These are phyloP conservation scores for Podospora pseudopauciseta DNA, from an alignment of 495 filamentous ascomycete genomes.

Conservation along the genomic window DNA sequence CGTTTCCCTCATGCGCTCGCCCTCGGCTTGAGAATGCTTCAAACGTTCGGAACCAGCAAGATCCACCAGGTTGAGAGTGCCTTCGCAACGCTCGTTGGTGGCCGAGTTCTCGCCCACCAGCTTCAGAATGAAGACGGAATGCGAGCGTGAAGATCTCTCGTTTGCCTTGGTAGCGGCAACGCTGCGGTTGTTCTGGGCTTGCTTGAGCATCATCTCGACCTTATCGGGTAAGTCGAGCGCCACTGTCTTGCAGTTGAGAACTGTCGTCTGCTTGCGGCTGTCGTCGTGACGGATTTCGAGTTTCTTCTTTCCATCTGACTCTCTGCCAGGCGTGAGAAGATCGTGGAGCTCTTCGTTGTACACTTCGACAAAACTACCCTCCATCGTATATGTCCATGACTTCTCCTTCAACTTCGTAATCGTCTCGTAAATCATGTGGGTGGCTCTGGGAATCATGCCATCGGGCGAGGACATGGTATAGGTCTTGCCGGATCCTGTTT, in stretches of 20 bases:
- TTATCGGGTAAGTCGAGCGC: conserved; percentile 70
- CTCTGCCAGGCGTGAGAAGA: conserved; percentile 67
- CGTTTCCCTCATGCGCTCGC: conserved; percentile 86
- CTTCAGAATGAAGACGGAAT: conserved; percentile 90
- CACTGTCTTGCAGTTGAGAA: conserved; percentile 80
- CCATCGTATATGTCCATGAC: conserved; percentile 92
- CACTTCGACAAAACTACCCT: conserved; percentile 95
- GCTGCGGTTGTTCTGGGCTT: conserved; percentile 77
- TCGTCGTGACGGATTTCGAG: conserved; percentile 90
- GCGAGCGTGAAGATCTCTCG: conserved; percentile 86
- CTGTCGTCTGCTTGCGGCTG: conserved; percentile 71
- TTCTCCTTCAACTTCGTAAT: conserved; percentile 78
- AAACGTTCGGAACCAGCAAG: conserved; percentile 90
- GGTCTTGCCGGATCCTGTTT: conserved; percentile 96
- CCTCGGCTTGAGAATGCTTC: conserved; percentile 76
- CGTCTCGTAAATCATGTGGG: conserved; percentile 87
- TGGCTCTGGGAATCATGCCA: conserved; percentile 93
- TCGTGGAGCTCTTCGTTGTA: conserved; percentile 98
- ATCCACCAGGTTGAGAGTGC: conserved; percentile 94
- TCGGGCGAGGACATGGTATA: conserved; percentile 90
- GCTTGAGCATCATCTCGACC: conserved; percentile 72
- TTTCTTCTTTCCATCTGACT: conserved; percentile 78
- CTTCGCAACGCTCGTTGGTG: conserved; percentile 81
- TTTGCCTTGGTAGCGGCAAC: conserved; percentile 97
- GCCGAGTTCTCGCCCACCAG: conserved; percentile 75